A percentile compares a stretch with the other conserved stretches of the same genome.
Conservation (phyloP, 2,329 filamentous ascomycete genomes). For the Shiraia bambusicola region DNA sequence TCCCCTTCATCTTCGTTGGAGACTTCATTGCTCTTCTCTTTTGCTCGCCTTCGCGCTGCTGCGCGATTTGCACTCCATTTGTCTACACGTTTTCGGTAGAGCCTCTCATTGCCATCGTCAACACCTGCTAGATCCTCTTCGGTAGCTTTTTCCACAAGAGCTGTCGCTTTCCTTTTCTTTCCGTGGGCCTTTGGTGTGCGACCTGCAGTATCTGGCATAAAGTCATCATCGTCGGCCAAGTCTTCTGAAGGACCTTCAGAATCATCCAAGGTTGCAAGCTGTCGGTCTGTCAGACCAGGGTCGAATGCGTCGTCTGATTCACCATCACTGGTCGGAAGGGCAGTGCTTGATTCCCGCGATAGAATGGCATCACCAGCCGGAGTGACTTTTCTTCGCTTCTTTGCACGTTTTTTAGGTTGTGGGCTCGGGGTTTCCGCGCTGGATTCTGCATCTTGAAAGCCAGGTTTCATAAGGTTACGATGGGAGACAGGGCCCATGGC, state of each 20-base stretch:
- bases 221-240: constrained; percentile 37
- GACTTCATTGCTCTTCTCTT: constrained; percentile 36
- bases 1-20: constrained; percentile 41
- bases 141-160: constrained; percentile 27
- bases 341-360: constrained; percentile 21
- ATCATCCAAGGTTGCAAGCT: constrained; percentile 43
- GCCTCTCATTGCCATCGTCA: constrained; percentile 84
- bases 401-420: constrained; percentile 29
- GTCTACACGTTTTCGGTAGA: constrained; percentile 74
- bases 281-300: constrained; percentile 44
- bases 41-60: constrained; percentile 56
- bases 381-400: constrained; percentile 43
- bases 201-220: constrained; percentile 33
- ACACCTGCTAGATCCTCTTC: constrained; percentile 63
- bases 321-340: constrained; percentile 23
- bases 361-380: constrained; percentile 8
- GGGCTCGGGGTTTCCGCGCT: constrained; percentile 38
- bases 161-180: constrained; percentile 30
- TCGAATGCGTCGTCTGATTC: constrained; percentile 47
- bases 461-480: constrained; percentile 51
- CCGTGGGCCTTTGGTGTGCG: constrained; percentile 43
- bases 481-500: constrained; percentile 47
- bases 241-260: constrained; percentile 40
- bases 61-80: constrained; percentile 71
- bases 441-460: constrained; percentile 43